Evolutionary conservation across 345 rosid species (phyloP), one percentile per base, ranked within the genome.

Genomic region (Salix purpurea): DNA sequence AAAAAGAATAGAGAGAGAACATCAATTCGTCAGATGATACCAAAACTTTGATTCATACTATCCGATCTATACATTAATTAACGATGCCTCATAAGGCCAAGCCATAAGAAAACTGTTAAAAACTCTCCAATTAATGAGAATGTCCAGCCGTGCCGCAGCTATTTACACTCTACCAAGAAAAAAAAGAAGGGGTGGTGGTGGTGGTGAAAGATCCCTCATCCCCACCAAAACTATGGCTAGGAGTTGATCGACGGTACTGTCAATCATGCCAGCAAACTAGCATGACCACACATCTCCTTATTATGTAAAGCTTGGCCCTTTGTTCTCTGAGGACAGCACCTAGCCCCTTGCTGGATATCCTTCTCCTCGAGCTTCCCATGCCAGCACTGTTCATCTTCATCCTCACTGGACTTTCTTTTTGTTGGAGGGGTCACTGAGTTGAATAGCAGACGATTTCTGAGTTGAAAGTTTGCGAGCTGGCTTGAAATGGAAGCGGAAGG

Each of bases 231-330:
- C 26, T 37, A 60, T 19, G 42, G 19, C 67, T 34, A 19, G 21
- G 19, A 23, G 64, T 5, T 9, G 14, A 34, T n/a, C 23, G 2
- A n/a, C 0, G 10, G 64, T 58, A 24, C 26, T 24, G 64, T 83
- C 71, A 92, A 61, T 92, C 98, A 83, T 91, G 91, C 96, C 96
- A 90, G 64, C 92, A 91, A 73, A 91, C 87, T 54, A 91, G 90
- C 96, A 91, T 94, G 78, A 92, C 91, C 0, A 94, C 94, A 73
- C 98, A 92, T 77, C 97, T 90, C 77, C 93, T 82, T 28, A 94
- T 92, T 28, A 94, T 92, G 76, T 94, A 94, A 72, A 92, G 91
- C 80, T 84, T 84, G 21, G 97, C 97, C 84, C 88, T 92, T 80
- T 91, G 98, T 78, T 94, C 97, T 84, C 88, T 83, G 7, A 92